Evolutionary conservation across 352 stramenopile species (phyloP), one percentile per base, ranked within the genome.

Genomic region (Pythium vanterpoolii): DNA sequence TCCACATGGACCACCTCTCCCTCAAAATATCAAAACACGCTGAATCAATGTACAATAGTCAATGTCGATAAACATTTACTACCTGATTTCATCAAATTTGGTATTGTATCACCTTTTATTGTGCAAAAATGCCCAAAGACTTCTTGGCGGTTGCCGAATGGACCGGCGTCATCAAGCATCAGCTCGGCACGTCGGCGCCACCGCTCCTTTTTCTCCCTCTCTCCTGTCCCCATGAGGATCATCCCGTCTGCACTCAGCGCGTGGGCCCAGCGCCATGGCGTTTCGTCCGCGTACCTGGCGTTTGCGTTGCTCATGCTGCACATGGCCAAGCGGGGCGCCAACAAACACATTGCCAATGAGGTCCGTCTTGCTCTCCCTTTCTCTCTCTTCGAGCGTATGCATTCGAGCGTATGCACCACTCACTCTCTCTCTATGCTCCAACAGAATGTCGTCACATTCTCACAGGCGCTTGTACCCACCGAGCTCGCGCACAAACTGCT

Each of bases 401-500:
- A n/a, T n/a, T n/a, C n/a, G n/a, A n/a, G n/a, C n/a, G 16, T 31
- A n/a, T 42, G 11, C 33, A 48, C 49, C 28, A 23, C 34, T 14
- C 6, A 33, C n/a, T 49, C 10, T 46, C n/a, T 26, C 5, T 27
- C 1, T 18, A 11, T 26, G 26, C n/a, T n/a, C n/a, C n/a, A n/a
- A n/a, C 23, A 70, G 62, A 65, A 65, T 38, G 39, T 70, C 18
- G 23, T 87, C 43, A 76, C 71, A n/a, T 83, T 89, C 66, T 80
- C 79, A 21, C 66, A 68, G 21, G 73, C 77, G 11, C 67, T 86
- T 56, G 48, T 88, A 21, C 76, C 78, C 30, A 81, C 74, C 5
- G 78, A 88, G 64, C 72, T 86, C n/a, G 66, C 76, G 42, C 78
- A 88, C 66, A 83, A 77, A 23, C 51, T 88, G 40, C 26, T 88